A percentile compares a stretch with the other conserved stretches of the same genome.
phyloP scores from a whole-genome alignment of 306 rosid genomes.

The Geum urbanum region DNA sequence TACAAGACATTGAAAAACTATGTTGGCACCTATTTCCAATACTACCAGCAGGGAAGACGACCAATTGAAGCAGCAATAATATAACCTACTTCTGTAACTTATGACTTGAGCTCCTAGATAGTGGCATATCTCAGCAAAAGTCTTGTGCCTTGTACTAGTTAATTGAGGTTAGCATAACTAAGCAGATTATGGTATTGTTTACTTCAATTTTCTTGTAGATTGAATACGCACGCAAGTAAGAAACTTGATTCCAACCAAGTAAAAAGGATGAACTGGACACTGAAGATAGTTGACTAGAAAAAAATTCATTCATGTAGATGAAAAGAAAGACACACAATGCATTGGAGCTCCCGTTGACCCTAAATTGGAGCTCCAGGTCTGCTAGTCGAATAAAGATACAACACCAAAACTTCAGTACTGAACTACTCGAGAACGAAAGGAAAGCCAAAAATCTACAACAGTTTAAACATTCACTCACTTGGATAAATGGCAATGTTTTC shows the following conservation, averaged over 20 bases:
- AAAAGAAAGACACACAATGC: not conserved
- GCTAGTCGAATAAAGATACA: not conserved
- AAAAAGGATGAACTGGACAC: not conserved
- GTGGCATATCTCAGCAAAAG: too few relatives aligned
- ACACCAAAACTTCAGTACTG: not conserved
- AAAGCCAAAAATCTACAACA: not conserved
- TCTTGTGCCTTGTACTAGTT: not conserved
- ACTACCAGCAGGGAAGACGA: constrained; percentile 61
- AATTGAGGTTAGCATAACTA: not conserved
- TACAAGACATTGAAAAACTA: constrained; percentile 46
- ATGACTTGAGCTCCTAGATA: not conserved
- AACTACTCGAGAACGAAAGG: not conserved
- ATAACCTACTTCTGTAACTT: constrained; percentile 2
- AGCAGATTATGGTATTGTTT: not conserved
- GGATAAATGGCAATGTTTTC: not conserved
- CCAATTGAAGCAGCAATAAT: constrained; percentile 55
- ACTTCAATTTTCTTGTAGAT: not conserved
- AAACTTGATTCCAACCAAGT: not conserved
- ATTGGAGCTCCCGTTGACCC: not conserved
- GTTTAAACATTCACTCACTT: not conserved
- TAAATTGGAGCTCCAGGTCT: not conserved
- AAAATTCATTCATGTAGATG: not conserved
- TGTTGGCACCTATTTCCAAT: constrained; percentile 31
- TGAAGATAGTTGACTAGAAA: not conserved
- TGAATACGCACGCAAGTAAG: not conserved